These are phyloP conservation scores for Inosperma sp. DNA, from an alignment of 768 basidiomycete genomes.

Conservation along the genomic window DNA sequence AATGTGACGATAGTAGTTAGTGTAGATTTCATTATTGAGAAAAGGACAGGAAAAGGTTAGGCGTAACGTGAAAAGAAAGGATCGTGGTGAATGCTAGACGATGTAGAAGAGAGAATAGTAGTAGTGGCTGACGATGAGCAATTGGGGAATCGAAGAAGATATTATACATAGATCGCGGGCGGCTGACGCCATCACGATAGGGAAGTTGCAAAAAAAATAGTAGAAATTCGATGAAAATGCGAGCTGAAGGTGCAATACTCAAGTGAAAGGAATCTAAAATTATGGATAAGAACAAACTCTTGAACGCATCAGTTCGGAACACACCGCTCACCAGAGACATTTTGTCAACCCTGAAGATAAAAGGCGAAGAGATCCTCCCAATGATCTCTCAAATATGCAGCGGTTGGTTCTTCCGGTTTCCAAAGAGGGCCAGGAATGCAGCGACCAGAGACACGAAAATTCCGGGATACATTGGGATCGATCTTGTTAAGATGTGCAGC, in stretches of 20 bases:
- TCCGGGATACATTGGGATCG: no score
- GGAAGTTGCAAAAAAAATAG: no score
- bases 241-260: background rate
- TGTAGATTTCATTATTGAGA: background rate
- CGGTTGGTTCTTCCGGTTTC: background rate
- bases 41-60: background rate
- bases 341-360: background rate
- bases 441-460: no score
- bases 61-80: background rate
- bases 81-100: conserved; percentile 3
- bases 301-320: background rate
- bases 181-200: background rate
- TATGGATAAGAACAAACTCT: background rate
- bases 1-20: conserved; percentile 1
- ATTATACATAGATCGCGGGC: background rate
- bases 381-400: background rate
- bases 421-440: background rate
- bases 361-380: background rate
- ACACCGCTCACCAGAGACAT: background rate
- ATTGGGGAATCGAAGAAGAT: background rate
- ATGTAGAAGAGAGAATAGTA: background rate
- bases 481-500: no score
- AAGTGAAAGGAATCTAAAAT: background rate
- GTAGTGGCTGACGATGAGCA: conserved; percentile 7
- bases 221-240: no score